Evolutionary conservation across 176 grass and related monocot genomes (phyloP).

Genomic region (Avena atlantica): DNA sequence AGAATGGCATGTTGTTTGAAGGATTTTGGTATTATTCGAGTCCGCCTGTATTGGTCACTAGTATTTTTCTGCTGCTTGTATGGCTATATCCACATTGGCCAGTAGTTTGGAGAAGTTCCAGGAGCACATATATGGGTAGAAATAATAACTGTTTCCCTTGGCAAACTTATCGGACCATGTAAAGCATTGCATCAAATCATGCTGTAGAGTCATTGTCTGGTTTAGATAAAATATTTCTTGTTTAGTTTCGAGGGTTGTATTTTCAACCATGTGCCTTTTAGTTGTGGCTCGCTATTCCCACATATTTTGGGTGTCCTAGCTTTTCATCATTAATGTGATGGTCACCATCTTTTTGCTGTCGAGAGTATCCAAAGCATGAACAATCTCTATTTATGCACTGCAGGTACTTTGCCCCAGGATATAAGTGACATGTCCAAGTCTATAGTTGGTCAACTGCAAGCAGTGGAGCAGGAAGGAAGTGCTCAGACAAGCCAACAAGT

Average conservation of each 20-base stretch:
- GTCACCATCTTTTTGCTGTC: slow-evolving; percentile 13
- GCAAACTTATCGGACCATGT: not conserved
- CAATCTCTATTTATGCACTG: slow-evolving; percentile 11
- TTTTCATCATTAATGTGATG: slow-evolving; percentile 17
- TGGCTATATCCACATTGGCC: not conserved
- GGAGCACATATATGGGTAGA: not conserved
- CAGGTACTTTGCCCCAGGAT: slow-evolving; percentile 39
- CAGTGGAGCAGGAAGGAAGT: slow-evolving; percentile 39
- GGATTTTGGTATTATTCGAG: slow-evolving; percentile 2
- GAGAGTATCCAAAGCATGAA: slow-evolving; percentile 31
- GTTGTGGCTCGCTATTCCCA: slow-evolving; percentile 16
- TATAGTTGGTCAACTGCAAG: slow-evolving; percentile 40
- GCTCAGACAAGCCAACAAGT: slow-evolving; percentile 37
- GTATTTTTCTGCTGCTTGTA: not conserved
- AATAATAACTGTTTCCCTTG: not conserved
- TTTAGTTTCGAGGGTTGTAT: not conserved
- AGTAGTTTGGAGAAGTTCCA: not conserved
- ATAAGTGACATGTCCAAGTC: slow-evolving; percentile 48
- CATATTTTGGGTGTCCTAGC: not conserved
- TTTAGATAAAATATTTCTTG: not conserved
- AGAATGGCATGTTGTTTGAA: not conserved
- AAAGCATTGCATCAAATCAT: not conserved
- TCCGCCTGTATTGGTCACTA: not conserved
- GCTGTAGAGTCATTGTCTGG: not conserved
- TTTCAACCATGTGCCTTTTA: slow-evolving; percentile 3